A percentile compares a stretch with the other conserved stretches of the same genome.
Conservation (phyloP, 331 rosid genomes). For the Pyracantha coccinea region DNA sequence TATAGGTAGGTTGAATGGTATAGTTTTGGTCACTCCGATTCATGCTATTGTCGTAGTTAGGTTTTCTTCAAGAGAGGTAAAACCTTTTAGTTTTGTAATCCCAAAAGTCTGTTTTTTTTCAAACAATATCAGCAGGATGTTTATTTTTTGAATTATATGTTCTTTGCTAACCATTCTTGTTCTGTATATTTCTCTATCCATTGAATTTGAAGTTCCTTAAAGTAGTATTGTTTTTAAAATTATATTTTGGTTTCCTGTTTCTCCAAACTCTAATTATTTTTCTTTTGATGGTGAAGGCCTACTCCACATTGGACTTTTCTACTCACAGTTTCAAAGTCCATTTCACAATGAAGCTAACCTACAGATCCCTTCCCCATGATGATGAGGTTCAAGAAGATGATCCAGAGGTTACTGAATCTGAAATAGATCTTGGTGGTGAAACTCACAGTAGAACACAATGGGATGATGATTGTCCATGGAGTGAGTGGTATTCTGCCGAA, state of each 20-base stretch:
- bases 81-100: neutral
- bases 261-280: slow-evolving; percentile 17
- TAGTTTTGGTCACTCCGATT: neutral
- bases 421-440: slow-evolving; percentile 33
- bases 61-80: neutral
- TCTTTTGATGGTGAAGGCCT: slow-evolving; percentile 64
- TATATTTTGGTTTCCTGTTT: neutral
- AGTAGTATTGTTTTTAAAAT: slow-evolving; percentile 8
- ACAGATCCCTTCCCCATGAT: slow-evolving; percentile 64
- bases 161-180: neutral
- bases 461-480: slow-evolving; percentile 98
- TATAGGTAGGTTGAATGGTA: neutral
- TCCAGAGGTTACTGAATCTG: slow-evolving; percentile 38
- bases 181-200: neutral
- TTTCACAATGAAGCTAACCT: slow-evolving; percentile 87
- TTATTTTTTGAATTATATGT: neutral
- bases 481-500: slow-evolving; percentile 95
- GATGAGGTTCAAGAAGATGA: slow-evolving; percentile 48
- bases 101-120: neutral
- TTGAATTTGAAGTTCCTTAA: neutral
- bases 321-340: slow-evolving; percentile 70
- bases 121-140: neutral
- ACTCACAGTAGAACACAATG: slow-evolving; percentile 56
- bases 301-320: slow-evolving; percentile 76
- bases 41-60: neutral